Percentiles rank a stretch among this genome's conserved stretches.
Evolutionary conservation across 2,329 filamentous ascomycete genomes (phyloP).

Genomic region (Penicillium oxalicum): DNA sequence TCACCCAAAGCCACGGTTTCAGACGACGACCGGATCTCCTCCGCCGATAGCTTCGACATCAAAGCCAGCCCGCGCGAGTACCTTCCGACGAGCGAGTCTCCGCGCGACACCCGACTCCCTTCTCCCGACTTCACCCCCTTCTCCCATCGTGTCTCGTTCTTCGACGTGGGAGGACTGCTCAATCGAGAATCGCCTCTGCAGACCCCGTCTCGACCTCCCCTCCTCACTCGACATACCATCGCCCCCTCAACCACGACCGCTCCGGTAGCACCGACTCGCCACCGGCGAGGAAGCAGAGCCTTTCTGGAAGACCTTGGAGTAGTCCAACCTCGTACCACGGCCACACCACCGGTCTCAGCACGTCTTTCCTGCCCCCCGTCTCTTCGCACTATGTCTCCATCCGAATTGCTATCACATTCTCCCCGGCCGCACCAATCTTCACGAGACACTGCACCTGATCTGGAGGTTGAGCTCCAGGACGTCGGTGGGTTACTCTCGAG

Average conservation of each 20-base stretch:
- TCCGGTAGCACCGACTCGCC: background rate
- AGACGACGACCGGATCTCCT: constrained; percentile 27
- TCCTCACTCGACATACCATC: constrained; percentile 4
- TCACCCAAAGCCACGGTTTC: constrained; percentile 17
- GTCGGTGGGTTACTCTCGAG: constrained; percentile 38
- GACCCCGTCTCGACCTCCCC: background rate
- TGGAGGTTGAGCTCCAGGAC: constrained; percentile 37
- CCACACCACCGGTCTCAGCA: background rate
- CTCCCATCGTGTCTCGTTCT: constrained; percentile 66
- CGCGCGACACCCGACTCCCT: constrained; percentile 31
- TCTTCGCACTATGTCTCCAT: background rate
- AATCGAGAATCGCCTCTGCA: constrained; percentile 35
- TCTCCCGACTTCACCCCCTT: constrained; percentile 25
- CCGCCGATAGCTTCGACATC: constrained; percentile 27
- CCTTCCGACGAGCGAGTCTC: constrained; percentile 25
- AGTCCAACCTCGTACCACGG: constrained; percentile 4
- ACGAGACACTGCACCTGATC: constrained; percentile 16
- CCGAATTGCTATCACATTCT: background rate
- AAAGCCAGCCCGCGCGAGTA: constrained; percentile 33
- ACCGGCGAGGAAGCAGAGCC: constrained; percentile 22
- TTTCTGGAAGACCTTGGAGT: constrained; percentile 34
- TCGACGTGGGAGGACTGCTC: constrained; percentile 75
- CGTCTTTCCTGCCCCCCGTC: constrained; percentile 1
- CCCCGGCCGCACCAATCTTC: constrained; percentile 20
- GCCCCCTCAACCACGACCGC: constrained; percentile 1